phyloP scores from a whole-genome alignment of 495 filamentous ascomycete species.

The Podospora anserina region DNA sequence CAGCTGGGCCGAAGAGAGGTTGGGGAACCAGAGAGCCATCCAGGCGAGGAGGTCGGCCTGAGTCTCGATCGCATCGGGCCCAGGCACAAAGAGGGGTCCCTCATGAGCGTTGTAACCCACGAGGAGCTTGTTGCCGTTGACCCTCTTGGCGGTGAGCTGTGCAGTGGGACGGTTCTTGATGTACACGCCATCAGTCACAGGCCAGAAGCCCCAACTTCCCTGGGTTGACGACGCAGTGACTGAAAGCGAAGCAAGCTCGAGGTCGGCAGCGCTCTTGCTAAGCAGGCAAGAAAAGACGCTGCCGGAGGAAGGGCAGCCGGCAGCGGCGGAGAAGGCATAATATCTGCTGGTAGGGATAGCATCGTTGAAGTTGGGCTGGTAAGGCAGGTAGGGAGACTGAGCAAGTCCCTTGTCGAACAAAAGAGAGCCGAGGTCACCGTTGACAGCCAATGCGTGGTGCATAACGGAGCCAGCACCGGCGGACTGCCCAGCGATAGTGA shows the following conservation, averaged over 20 bases:
- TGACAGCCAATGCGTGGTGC: conserved; percentile 29
- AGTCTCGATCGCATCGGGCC: conserved; percentile 41
- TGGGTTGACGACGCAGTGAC: conserved; percentile 43
- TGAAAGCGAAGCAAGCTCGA: conserved; percentile 53
- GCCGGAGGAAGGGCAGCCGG: conserved; percentile 45
- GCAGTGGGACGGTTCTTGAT: conserved; percentile 50
- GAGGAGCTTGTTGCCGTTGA: conserved; percentile 54
- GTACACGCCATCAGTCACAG: conserved; percentile 60
- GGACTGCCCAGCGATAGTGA: conserved; percentile 70
- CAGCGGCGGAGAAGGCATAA: conserved; percentile 51
- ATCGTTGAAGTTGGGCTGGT: conserved; percentile 44
- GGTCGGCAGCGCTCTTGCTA: conserved; percentile 42
- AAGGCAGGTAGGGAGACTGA: conserved; percentile 30
- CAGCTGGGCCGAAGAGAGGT: conserved; percentile 47
- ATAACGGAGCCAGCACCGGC: conserved; percentile 58
- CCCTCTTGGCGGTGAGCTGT: conserved; percentile 48
- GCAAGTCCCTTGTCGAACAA: conserved; percentile 31
- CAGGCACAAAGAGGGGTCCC: conserved; percentile 40
- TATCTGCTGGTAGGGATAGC: conserved; percentile 47
- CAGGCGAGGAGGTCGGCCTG: conserved; percentile 46
- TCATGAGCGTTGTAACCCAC: conserved; percentile 56
- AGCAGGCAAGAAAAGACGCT: conserved; percentile 55
- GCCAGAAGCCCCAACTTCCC: conserved; percentile 50
- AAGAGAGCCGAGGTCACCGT: conserved; percentile 25
- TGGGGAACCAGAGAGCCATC: conserved; percentile 45